phyloP scores from a whole-genome alignment of 163 green algal species.

The Chlamydomonas reinhardtii region DNA sequence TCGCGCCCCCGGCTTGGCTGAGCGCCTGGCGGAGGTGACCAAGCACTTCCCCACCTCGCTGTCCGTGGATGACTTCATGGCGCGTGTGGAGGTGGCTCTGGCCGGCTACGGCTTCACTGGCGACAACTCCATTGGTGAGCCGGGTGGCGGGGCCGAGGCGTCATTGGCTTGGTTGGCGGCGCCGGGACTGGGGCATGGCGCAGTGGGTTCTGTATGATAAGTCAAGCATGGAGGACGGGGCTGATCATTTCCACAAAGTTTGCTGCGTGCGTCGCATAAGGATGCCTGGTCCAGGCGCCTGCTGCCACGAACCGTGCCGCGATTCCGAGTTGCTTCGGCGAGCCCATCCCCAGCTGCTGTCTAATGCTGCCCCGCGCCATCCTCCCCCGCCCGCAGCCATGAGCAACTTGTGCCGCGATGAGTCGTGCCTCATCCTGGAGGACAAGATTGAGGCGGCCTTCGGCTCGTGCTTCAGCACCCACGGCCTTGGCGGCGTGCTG shows the following conservation, averaged over 20 bases:
- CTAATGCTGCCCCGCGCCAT: too few species aligned
- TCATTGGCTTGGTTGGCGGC: too few species aligned
- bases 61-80: conserved; percentile 69
- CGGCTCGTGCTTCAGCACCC: conserved; percentile 87
- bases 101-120: conserved; percentile 78
- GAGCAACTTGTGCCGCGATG: conserved; percentile 89
- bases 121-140: conserved; percentile 85
- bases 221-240: too few species aligned
- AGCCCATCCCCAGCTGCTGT: too few species aligned
- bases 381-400: conserved; percentile 63
- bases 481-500: conserved; percentile 87
- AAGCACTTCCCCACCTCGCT: conserved; percentile 47
- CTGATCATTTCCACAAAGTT: too few species aligned
- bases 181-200: too few species aligned
- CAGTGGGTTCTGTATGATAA: too few species aligned
- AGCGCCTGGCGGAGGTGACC: conserved; percentile 36
- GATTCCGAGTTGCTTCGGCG: too few species aligned
- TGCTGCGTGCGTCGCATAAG: too few species aligned
- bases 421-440: conserved; percentile 82
- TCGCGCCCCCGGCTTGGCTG: conserved; percentile 21
- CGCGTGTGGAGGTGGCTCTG: conserved; percentile 68
- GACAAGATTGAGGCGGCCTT: conserved; percentile 86
- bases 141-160: too few species aligned
- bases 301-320: too few species aligned
- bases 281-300: not conserved